phyloP scores from a whole-genome alignment of 2,329 filamentous ascomycete genomes.

The Thielaviopsis musarum region DNA sequence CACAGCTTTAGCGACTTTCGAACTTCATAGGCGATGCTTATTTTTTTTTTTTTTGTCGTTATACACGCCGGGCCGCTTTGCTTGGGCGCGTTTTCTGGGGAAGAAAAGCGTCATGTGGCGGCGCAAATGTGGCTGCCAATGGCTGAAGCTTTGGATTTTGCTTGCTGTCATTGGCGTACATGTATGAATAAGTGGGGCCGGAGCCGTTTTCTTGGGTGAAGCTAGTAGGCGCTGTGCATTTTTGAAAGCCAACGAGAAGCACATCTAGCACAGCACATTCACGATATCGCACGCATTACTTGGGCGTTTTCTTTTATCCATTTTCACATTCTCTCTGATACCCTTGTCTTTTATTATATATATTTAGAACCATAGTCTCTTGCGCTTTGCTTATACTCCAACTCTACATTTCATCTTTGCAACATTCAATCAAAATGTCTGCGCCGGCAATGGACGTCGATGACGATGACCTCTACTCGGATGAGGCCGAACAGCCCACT shows the following conservation, averaged over 20 bases:
- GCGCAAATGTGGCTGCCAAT: not conserved
- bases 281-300: not conserved
- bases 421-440: conserved; percentile 4
- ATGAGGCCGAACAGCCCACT: conserved; percentile 34
- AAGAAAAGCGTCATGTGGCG: not conserved
- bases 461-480: conserved; percentile 49
- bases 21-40: not conserved
- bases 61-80: not conserved
- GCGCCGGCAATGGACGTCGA: conserved; percentile 41
- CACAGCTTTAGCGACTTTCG: not conserved
- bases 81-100: conserved; percentile 1
- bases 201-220: not conserved
- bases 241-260: not conserved
- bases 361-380: not conserved
- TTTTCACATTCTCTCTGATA: no score
- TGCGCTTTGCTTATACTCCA: not conserved
- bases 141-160: not conserved
- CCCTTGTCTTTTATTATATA: no score
- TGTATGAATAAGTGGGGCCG: not conserved
- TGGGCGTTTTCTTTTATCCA: no score
- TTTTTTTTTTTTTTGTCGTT: conserved; percentile 3
- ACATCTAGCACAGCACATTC: not conserved
- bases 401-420: not conserved
- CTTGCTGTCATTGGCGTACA: not conserved
- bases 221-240: not conserved